Conservation (phyloP, 202 grass and related monocot genomes). For the Musa balbisiana region DNA sequence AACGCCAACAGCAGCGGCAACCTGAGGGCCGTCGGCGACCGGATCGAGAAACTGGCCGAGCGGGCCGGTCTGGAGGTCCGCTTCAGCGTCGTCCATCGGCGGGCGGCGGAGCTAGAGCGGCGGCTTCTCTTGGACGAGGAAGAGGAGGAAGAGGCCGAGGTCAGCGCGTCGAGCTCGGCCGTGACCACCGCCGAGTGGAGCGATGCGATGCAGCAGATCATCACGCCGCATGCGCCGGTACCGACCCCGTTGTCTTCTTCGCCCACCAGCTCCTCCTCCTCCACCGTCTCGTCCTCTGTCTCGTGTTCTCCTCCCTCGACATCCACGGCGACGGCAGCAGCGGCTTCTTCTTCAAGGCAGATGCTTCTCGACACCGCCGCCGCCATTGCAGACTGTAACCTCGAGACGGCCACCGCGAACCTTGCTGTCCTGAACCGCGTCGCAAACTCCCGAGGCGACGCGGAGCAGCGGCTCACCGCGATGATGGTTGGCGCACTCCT, state of each 20-base stretch:
- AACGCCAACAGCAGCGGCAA: neutral
- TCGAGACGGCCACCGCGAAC: slow-evolving; percentile 34
- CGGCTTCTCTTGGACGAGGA: no score
- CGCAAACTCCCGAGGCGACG: slow-evolving; percentile 40
- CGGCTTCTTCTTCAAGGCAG: slow-evolving; percentile 31
- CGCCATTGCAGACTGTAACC: slow-evolving; percentile 51
- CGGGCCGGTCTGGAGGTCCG: neutral
- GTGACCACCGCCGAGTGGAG: slow-evolving; percentile 70
- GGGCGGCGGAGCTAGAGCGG: neutral
- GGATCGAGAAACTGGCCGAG: neutral
- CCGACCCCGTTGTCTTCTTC: slow-evolving; percentile 46
- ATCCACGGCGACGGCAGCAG: slow-evolving; percentile 21
- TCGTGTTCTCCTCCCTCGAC: slow-evolving; percentile 60
- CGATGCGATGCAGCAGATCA: slow-evolving; percentile 59
- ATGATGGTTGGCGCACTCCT: slow-evolving; percentile 59
- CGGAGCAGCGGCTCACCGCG: slow-evolving; percentile 56
- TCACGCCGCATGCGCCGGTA: slow-evolving; percentile 31
- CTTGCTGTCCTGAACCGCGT: slow-evolving; percentile 38
- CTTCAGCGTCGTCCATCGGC: neutral
- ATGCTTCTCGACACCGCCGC: slow-evolving; percentile 43
- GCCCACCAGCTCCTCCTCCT: slow-evolving; percentile 66
- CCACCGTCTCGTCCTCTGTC: slow-evolving; percentile 62
- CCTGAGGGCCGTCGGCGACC: neutral
- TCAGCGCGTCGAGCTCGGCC: slow-evolving; percentile 50
- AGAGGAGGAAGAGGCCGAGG: slow-evolving; percentile 38